Evolutionary conservation across 2,329 filamentous ascomycete species (phyloP), one percentile per base, ranked within the genome.

Genomic region (Epichloe uncinata): DNA sequence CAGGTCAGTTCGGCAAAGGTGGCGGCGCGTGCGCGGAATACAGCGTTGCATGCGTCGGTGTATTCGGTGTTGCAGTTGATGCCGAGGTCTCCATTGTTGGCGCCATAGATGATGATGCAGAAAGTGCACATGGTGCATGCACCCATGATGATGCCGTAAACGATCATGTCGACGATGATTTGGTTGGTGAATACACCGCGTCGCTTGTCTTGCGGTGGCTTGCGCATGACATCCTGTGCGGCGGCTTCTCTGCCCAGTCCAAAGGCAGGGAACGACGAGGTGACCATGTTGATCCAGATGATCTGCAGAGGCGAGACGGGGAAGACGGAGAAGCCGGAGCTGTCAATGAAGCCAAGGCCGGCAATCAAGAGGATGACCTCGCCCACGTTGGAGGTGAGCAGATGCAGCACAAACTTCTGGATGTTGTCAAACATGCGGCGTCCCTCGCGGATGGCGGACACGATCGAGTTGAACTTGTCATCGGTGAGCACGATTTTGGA

Each of bases 281-380:
- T 95, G 50, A 93, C 78, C 85, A 95, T 91, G 66, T 95, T 95
- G 64, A 95, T 87, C 88, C 87, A 95, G 52, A 95, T 77, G 54
- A 95, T 91, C 59, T 95, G 83, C 11, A 95, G 80, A 0, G 89
- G 87, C 0, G 86, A 81, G 42, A 95, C 78, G 4, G 88, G 89
- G 65, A 94, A 95, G 9, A 95, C 87, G 0, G 87, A 93, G 53
- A 86, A 75, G 8, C 78, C 75, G 9, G 73, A 70, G 2, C 66
- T 56, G 61, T 95, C 89, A 59, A 88, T 85, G 70, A 95, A 94
- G 0, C 75, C 84, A 4, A 95, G 78, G 48, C 89, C 89, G 38
- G 88, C 82, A 26, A 95, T 79, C 15, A 95, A 73, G 1, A 87
- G 82, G 54, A 86, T 82, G 7, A 90, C 89, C 62, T 94, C 85